Evolutionary conservation across 2,329 filamentous ascomycete genomes (phyloP).

Genomic region (Fusarium sp.): DNA sequence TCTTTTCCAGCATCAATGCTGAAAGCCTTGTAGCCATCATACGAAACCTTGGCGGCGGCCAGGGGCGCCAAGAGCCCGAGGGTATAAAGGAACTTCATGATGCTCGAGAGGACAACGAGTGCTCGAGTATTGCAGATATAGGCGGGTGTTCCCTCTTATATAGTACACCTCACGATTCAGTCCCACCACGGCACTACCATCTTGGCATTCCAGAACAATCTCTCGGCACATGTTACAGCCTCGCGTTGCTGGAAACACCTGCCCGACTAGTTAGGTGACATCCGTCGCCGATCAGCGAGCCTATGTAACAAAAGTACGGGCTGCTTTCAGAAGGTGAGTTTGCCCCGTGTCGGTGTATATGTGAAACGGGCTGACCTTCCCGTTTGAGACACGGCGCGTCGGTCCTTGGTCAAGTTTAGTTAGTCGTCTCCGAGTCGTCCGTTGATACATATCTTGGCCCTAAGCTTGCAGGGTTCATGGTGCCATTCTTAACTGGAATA

Average conservation of each 20-base stretch:
- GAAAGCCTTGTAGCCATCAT: slow-evolving; percentile 44
- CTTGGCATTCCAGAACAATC: background rate
- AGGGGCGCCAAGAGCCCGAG: slow-evolving; percentile 25
- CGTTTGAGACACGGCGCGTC: background rate
- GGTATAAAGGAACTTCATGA: slow-evolving; percentile 18
- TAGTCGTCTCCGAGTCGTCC: background rate
- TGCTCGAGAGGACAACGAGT: background rate
- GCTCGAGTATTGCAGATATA: background rate
- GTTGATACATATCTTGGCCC: background rate
- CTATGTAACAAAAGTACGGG: background rate
- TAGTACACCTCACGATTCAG: background rate
- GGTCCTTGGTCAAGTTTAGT: background rate
- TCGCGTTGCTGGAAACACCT: background rate
- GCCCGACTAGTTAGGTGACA: slow-evolving; percentile 15
- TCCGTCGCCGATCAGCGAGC: background rate
- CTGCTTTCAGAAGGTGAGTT: background rate
- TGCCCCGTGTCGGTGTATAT: background rate
- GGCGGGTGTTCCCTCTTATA: background rate
- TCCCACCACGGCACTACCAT: background rate
- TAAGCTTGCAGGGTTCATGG: background rate
- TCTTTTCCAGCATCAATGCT: slow-evolving; percentile 36
- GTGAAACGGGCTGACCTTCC: background rate
- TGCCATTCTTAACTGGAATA: background rate
- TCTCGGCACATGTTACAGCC: background rate
- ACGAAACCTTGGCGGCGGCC: slow-evolving; percentile 33